Base-by-base conservation (phyloP, 2,329 filamentous ascomycete genomes). In the Curvularia hawaiiensis region DNA sequence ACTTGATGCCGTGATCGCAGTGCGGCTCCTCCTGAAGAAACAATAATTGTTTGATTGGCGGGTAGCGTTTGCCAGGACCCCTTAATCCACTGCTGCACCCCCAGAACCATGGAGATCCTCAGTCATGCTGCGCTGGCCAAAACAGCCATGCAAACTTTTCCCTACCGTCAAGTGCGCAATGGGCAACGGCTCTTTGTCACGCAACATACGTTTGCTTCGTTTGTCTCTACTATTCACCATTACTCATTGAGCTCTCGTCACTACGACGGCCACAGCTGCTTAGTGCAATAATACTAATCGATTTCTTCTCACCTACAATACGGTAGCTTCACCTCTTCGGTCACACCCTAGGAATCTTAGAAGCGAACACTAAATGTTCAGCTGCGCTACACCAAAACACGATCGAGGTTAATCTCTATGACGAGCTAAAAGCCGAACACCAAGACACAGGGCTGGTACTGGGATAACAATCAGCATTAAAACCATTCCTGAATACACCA, bases 141-240 rank as follows among this genome's bases (percentile, higher is more conserved):
- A 28, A 50, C 33, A 26, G 22, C 38, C 39, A 39, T 57, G 45
- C 50, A 49, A 57, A 49, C 54, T n/a, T 26, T 57, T 49, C 18
- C 18, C 31, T 31, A 31, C 28, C 18, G 44, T 48, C 26, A 26
- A 24, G 44, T 28, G 16, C 41, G 22, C 26, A 16, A 31, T 12
- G 14, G 47, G 16, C 12, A 20, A 50, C n/a, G 20, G 1, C 40
- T 46, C 46, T 24, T 24, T 49, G 39, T 43, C 14, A 50, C 43
- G 35, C 47, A 33, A 44, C 44, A 30, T 22, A 41, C 26, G 39
- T 30, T 39, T 47, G 40, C 38, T 40, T 44, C 50, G 46, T 50
- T 50, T 46, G 45, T 30, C 18, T 40, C 47, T 43, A 50, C 43
- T 39, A 16, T 14, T 52, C 50, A 22, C 45, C 46, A 39, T 28